phyloP scores from a whole-genome alignment of 306 rosid species.

The Pyrus betulifolia region DNA sequence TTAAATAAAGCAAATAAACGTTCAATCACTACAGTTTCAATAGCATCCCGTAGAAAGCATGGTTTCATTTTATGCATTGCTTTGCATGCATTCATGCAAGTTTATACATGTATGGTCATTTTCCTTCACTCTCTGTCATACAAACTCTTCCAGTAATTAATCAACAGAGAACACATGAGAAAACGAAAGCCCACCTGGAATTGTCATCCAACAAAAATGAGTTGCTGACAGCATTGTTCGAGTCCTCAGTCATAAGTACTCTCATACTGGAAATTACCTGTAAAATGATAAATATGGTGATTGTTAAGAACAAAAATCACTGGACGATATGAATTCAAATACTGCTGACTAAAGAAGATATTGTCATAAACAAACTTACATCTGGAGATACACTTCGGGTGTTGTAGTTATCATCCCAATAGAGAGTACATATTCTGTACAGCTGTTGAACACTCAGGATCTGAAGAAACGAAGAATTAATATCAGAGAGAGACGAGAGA shows the following conservation, averaged over 20 bases:
- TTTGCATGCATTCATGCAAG: neutral
- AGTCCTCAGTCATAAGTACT: constrained; percentile 98
- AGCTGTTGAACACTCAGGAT: constrained; percentile 98
- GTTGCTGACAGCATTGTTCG: constrained; percentile 83
- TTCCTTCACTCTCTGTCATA: neutral
- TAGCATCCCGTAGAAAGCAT: neutral
- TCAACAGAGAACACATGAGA: neutral
- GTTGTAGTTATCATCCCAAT: constrained; percentile 95
- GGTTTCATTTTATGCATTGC: neutral
- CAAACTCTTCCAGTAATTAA: neutral
- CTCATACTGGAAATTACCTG: constrained; percentile 97
- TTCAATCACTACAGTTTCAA: neutral
- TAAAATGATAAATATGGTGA: constrained; percentile 11
- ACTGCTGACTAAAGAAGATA: constrained; percentile 2
- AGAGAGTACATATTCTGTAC: constrained; percentile 92
- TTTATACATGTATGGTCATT: neutral
- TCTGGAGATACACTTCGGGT: constrained; percentile 94
- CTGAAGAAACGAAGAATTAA: constrained; percentile 35
- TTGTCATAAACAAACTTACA: constrained; percentile 35
- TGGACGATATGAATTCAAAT: neutral
- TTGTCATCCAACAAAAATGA: constrained; percentile 97
- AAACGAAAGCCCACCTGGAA: constrained; percentile 58
- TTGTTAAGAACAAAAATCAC: constrained; percentile 13
- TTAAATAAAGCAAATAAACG: neutral
- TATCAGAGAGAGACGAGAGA: constrained; percentile 3